phyloP scores from a whole-genome alignment of 2,329 filamentous ascomycete species.

The Scleromitrula shiraiana region DNA sequence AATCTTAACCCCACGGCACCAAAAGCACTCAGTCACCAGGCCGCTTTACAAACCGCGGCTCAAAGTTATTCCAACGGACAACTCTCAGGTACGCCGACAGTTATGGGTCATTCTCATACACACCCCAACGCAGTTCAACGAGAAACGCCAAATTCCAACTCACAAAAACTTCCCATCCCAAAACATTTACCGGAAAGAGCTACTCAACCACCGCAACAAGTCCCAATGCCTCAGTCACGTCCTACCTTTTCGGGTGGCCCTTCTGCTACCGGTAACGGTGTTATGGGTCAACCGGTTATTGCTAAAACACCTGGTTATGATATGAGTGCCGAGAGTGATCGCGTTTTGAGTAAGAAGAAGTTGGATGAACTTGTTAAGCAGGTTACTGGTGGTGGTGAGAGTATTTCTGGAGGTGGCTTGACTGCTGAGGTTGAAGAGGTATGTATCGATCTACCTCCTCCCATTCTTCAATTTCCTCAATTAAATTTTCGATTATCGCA shows the following conservation, averaged over 20 bases:
- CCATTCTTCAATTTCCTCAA: too few species aligned
- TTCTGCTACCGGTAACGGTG: constrained; percentile 66
- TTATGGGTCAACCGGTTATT: constrained; percentile 82
- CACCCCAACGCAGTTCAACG: constrained; percentile 19
- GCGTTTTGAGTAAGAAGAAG: constrained; percentile 96
- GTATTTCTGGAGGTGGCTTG: constrained; percentile 63
- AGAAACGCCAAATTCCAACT: constrained; percentile 23
- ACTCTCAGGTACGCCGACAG: constrained; percentile 18
- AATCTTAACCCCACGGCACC: constrained; percentile 16
- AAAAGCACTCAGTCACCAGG: constrained; percentile 26
- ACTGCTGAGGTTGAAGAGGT: constrained; percentile 96
- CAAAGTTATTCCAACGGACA: constrained; percentile 29
- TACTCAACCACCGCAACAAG: constrained; percentile 63
- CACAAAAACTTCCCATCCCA: constrained; percentile 35
- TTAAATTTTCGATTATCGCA: too few species aligned
- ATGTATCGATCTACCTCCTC: too few species aligned
- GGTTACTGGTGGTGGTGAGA: constrained; percentile 73
- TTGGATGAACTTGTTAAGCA: constrained; percentile 91
- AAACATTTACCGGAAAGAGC: constrained; percentile 66
- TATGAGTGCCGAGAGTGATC: constrained; percentile 84
- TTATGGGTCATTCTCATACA: constrained; percentile 28
- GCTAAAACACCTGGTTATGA: constrained; percentile 74
- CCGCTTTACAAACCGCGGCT: constrained; percentile 27
- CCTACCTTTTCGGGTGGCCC: constrained; percentile 78
- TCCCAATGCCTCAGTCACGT: constrained; percentile 61